These are phyloP conservation scores for Pezicula radicicola DNA, from an alignment of 2,329 filamentous ascomycete species.

Conservation along the genomic window DNA sequence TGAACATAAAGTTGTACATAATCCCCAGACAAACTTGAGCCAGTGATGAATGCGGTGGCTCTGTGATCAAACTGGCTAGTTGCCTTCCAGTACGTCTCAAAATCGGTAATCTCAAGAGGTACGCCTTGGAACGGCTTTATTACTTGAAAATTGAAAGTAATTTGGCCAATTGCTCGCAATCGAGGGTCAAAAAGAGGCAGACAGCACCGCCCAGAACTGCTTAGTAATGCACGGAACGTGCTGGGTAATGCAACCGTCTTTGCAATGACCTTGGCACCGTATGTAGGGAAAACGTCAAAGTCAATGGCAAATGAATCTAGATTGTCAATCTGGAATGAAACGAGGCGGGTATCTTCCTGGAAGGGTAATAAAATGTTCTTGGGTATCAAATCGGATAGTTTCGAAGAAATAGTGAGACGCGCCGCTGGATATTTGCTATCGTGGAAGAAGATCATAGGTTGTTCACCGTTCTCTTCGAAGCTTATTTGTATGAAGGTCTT, in stretches of 20 bases:
- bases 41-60: conserved; percentile 84
- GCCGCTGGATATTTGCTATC: conserved; percentile 95
- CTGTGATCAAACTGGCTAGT: conserved; percentile 89
- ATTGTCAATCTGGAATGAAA: conserved; percentile 95
- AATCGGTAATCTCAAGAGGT: conserved; percentile 94
- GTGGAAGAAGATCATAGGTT: conserved; percentile 91
- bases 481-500: conserved; percentile 94
- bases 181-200: conserved; percentile 91
- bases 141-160: conserved; percentile 91
- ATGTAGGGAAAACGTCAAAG: conserved; percentile 96
- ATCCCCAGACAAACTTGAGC: conserved; percentile 92
- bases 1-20: conserved; percentile 92
- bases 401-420: conserved; percentile 92
- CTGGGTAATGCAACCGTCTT: conserved; percentile 89
- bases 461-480: conserved; percentile 74
- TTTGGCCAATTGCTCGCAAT: conserved; percentile 85
- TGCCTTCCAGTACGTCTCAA: conserved; percentile 99
- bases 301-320: conserved; percentile 91
- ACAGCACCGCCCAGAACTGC: conserved; percentile 76
- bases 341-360: conserved; percentile 89
- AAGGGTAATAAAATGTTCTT: conserved; percentile 94
- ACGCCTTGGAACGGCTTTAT: conserved; percentile 94
- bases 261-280: conserved; percentile 95
- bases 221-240: conserved; percentile 73
- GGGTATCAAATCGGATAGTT: conserved; percentile 91